These are phyloP conservation scores for Eragrostis nindensis DNA, from an alignment of 176 grass and related monocot species.

Conservation along the genomic window DNA sequence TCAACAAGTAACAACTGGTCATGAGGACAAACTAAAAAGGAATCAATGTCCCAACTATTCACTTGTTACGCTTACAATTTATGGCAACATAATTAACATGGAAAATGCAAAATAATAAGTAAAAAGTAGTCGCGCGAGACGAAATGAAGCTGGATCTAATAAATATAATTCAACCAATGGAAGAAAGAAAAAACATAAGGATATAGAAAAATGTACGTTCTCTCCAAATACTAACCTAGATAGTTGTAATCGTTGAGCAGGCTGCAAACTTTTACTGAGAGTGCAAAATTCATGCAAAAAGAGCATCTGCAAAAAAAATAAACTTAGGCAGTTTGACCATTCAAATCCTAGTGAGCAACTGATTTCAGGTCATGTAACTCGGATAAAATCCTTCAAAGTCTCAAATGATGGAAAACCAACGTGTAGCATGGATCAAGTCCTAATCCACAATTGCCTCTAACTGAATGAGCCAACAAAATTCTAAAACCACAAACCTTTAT, in stretches of 20 bases:
- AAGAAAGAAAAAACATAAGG: conserved; percentile 17
- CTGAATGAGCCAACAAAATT: background rate
- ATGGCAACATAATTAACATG: conserved; percentile 5
- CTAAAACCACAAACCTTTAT: background rate
- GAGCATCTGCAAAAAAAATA: conserved; percentile 62
- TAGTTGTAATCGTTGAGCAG: conserved; percentile 57
- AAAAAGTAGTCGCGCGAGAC: conserved; percentile 4
- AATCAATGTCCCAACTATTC: background rate
- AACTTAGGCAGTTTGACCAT: conserved; percentile 38
- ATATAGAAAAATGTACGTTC: conserved; percentile 17
- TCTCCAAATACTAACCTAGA: conserved; percentile 58
- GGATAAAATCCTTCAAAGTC: conserved; percentile 11
- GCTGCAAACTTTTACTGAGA: conserved; percentile 71
- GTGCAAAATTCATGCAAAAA: conserved; percentile 85
- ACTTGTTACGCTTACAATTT: conserved; percentile 13
- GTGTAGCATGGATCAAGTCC: background rate
- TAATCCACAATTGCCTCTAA: background rate
- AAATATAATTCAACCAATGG: background rate
- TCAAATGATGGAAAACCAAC: background rate
- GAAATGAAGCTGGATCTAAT: background rate
- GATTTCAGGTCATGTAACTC: conserved; percentile 14
- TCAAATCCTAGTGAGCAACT: background rate
- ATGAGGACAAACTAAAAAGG: background rate
- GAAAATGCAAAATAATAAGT: conserved; percentile 9
- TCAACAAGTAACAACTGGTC: conserved; percentile 15